phyloP scores from a whole-genome alignment of 2,329 filamentous ascomycete genomes.

The Purpureocillium lavendulum region DNA sequence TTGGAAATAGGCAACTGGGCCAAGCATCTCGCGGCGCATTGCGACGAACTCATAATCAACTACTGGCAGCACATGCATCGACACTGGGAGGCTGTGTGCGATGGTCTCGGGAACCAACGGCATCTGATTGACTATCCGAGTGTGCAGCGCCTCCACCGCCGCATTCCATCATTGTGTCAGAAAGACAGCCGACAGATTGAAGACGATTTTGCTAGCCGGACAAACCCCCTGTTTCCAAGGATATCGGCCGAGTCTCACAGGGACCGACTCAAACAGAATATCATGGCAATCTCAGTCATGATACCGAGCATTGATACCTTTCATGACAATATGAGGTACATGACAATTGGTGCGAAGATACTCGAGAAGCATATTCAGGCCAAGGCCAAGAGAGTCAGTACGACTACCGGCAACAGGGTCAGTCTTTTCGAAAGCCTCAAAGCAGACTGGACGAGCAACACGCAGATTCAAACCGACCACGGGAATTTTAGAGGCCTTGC shows the following conservation, averaged over 20 bases:
- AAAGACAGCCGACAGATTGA: background rate
- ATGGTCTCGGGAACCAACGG: background rate
- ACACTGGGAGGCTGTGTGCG: background rate
- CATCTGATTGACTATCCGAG: constrained; percentile 2
- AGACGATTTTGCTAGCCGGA: background rate
- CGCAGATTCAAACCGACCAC: background rate
- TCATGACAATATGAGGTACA: constrained; percentile 5
- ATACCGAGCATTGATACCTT: constrained; percentile 5
- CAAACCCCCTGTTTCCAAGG: background rate
- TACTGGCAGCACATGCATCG: constrained; percentile 2
- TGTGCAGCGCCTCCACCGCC: constrained; percentile 1
- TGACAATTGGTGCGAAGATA: constrained; percentile 5
- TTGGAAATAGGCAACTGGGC: constrained; percentile 6
- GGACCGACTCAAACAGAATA: background rate
- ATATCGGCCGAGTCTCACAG: background rate
- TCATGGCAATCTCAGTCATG: background rate
- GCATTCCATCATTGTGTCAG: background rate
- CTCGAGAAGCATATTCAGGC: constrained; percentile 3
- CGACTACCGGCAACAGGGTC: background rate
- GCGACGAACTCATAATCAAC: constrained; percentile 4
- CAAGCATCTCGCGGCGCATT: constrained; percentile 4
- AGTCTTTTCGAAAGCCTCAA: constrained; percentile 4
- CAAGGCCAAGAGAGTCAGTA: constrained; percentile 1
- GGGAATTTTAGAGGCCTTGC: background rate
- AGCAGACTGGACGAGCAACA: background rate